Percentiles rank a stretch among this genome's conserved stretches.
Evolutionary conservation across 2,329 filamentous ascomycete genomes (phyloP).

Genomic region (Colletotrichum caudatum): DNA sequence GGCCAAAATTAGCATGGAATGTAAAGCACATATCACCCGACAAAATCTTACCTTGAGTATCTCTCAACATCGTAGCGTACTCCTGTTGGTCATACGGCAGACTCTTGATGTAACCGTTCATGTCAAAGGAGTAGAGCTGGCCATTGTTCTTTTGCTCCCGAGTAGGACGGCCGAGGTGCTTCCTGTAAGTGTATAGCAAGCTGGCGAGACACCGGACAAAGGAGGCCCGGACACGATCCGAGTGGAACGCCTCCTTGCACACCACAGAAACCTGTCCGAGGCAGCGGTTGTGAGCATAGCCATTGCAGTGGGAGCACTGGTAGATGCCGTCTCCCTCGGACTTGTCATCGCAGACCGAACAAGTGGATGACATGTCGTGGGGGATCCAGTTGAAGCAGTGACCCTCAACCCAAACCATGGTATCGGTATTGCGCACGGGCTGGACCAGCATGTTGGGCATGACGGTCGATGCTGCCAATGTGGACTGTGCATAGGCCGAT

Average conservation of each 20-base stretch:
- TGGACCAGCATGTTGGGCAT: slow-evolving; percentile 88
- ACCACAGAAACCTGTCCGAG: slow-evolving; percentile 73
- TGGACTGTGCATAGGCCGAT: slow-evolving; percentile 88
- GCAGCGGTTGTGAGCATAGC: slow-evolving; percentile 69
- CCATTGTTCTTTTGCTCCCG: slow-evolving; percentile 71
- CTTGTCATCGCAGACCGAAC: slow-evolving; percentile 82
- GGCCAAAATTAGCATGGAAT: slow-evolving; percentile 44
- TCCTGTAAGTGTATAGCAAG: slow-evolving; percentile 74
- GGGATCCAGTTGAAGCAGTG: slow-evolving; percentile 79
- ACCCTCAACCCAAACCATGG: slow-evolving; percentile 85
- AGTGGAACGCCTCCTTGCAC: slow-evolving; percentile 71
- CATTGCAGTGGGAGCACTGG: slow-evolving; percentile 75
- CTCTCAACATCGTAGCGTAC: slow-evolving; percentile 72
- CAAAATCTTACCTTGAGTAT: slow-evolving; percentile 70
- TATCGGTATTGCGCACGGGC: slow-evolving; percentile 82
- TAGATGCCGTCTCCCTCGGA: slow-evolving; percentile 80
- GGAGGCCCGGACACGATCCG: slow-evolving; percentile 71
- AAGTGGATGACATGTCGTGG: slow-evolving; percentile 70
- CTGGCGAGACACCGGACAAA: slow-evolving; percentile 76
- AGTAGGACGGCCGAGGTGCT: slow-evolving; percentile 69
- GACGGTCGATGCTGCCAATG: slow-evolving; percentile 84
- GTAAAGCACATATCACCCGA: neutral
- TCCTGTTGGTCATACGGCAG: slow-evolving; percentile 75
- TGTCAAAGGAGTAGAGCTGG: slow-evolving; percentile 73
- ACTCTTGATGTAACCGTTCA: slow-evolving; percentile 73